These are phyloP conservation scores for Huntiella bhutanensis DNA, from an alignment of 2,329 filamentous ascomycete genomes.

Conservation along the genomic window DNA sequence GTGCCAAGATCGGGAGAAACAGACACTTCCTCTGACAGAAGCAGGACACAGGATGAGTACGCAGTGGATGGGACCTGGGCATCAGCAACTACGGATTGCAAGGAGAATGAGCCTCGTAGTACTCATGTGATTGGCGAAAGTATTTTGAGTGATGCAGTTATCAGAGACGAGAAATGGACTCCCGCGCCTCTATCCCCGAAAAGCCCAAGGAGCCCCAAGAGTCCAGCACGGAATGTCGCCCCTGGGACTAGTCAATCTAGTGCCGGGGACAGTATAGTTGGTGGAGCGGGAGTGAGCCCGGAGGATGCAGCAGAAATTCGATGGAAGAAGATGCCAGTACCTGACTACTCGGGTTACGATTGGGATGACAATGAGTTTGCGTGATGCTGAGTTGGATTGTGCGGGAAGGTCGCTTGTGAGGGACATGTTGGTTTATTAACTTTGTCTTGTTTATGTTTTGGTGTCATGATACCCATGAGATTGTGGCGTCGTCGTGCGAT, in stretches of 20 bases:
- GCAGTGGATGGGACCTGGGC: neutral
- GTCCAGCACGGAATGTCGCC: neutral
- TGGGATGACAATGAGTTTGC: constrained; percentile 5
- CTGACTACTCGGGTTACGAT: constrained; percentile 5
- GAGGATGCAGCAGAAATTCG: neutral
- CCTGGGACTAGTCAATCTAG: neutral
- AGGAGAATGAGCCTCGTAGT: no score
- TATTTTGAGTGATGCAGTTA: neutral
- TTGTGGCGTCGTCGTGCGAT: no score
- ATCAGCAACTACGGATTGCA: neutral
- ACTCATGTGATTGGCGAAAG: no score
- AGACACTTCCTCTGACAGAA: no score
- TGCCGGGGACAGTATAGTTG: neutral
- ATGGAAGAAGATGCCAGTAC: constrained; percentile 4
- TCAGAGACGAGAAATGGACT: neutral
- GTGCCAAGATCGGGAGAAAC: no score
- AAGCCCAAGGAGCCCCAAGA: neutral
- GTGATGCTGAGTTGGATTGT: neutral
- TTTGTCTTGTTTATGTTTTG: neutral
- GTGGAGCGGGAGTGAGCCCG: neutral
- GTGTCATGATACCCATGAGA: neutral
- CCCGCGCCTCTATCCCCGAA: neutral
- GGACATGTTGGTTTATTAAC: neutral
- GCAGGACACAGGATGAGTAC: neutral
- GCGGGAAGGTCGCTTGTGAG: neutral